Conservation (phyloP, 2,329 filamentous ascomycete species). For the Aspergillus caelatus region DNA sequence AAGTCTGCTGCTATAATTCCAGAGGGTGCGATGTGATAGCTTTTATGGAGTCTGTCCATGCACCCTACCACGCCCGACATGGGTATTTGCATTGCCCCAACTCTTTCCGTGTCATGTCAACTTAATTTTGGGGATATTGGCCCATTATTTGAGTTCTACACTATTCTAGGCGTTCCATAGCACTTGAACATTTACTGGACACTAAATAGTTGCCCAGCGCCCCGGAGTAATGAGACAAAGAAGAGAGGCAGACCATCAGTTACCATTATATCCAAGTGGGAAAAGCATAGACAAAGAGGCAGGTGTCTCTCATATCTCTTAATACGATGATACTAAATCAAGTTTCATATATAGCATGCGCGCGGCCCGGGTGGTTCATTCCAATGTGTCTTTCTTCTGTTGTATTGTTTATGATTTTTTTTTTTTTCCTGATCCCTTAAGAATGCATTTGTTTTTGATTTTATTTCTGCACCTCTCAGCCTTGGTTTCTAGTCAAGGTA, state of each 20-base stretch:
- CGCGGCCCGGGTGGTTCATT: background rate
- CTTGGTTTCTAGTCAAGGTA: background rate
- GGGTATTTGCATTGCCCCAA: background rate
- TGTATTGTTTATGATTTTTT: too few species aligned
- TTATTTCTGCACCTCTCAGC: background rate
- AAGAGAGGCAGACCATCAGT: background rate
- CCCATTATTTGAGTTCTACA: background rate
- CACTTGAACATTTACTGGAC: background rate
- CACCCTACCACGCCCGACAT: background rate
- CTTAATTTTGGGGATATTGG: background rate
- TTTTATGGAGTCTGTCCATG: too few species aligned
- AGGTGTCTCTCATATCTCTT: rapidly evolving
- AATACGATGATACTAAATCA: background rate
- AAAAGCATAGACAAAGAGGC: background rate
- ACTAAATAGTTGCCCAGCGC: background rate
- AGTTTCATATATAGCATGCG: background rate
- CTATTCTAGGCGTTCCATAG: background rate
- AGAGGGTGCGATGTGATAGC: too few species aligned
- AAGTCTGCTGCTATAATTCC: too few species aligned
- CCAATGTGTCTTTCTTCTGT: background rate
- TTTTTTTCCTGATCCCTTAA: too few species aligned
- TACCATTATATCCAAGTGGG: background rate
- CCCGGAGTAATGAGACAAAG: background rate
- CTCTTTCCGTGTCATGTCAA: background rate
- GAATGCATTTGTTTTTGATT: background rate